Evolutionary conservation across 129 eudicot species (phyloP), one percentile per base, ranked within the genome.

Genomic region (Chrysanthemum seticuspe): DNA sequence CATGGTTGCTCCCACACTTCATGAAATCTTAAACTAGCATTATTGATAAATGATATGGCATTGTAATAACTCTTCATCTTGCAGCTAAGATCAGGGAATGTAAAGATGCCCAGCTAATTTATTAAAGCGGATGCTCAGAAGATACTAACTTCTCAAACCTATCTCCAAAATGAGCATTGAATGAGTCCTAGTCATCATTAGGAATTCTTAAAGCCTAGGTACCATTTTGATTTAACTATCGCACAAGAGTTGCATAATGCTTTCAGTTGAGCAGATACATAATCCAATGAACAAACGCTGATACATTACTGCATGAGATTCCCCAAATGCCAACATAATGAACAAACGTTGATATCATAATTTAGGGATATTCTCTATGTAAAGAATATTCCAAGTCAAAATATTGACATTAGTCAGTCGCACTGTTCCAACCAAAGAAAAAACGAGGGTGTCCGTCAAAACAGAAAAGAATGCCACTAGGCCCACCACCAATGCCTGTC

Each of bases 1-100:
- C 21, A 67, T 49, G 44, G 36, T 21, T 13, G 60, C 59, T 47
- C 4, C 40, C 13, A 5, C 13, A 51, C n/a, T 51, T 68, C 72
- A 68, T 2, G 25, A 27, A 68, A 13, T 47, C 48, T 25, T 1
- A 49, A 21, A 5, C 23, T 25, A 23, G 62, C 49, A 52, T 15
- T 14, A 55, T 10, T 67, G 25, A 50, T 27, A 51, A 13, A 1
- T 31, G 36, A 31, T 50, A 25, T 3, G 6, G 73, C 61, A 51
- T 49, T 31, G 52, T 48, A 67, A 51, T 49, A 19, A 7, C 7
- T 51, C 59, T 49, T 21, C n/a, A 21, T 47, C 45, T 67, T 12
- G 59, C 72, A 67, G 73, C 52, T 45, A 59, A 60, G 49, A 59
- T 10, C 57, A 55, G 44, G 1, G 34, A 36, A 56, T 71, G 55